Base-by-base conservation (phyloP, 2,329 filamentous ascomycete species). In the Fusarium succisae region DNA sequence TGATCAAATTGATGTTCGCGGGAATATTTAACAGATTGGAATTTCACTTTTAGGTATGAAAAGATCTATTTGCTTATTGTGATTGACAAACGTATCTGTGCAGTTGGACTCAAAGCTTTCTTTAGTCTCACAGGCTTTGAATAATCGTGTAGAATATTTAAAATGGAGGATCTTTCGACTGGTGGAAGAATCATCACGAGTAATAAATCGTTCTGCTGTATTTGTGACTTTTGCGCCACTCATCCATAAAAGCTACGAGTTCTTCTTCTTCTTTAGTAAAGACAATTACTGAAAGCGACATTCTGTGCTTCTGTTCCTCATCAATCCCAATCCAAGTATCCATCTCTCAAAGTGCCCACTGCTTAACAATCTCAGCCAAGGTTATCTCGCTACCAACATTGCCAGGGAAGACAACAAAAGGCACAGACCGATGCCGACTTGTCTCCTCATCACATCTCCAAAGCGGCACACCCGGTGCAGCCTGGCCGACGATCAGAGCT, bases 401-500 rank as follows among this genome's bases (percentile, higher is more conserved):
- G 7, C 76, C 75, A 0, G 73, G 76, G 14, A 77, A 77, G 3
- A 77, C 71, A 10, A 76, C 71, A 39, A 88, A 90, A 2, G 87
- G 87, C 17, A 90, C 79, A 3, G 86, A 86, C 1, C 82, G 81
- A 79, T 85, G 87, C 60, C 87, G 86, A 38, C 82, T 84, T 2
- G 84, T 84, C 6, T 80, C 78, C 77, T 90, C 88, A 59, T 89
- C 84, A 63, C 88, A 91, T 60, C 86, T 82, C 89, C 89, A 91
- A 0, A 91, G 80, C 1, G 89, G 88, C 22, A 91, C 87, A 1
- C 88, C 88, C 0, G 87, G 82, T 0, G 87, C 87, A 5, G 88
- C 88, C 70, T 91, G 88, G 0, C 89, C 88, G 1, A 89, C 80
- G 51, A 91, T 84, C 26, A 81, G 82, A 12, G 89, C 88, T 1